Evolutionary conservation across 2,329 filamentous ascomycete genomes (phyloP), one percentile per base, ranked within the genome.

Genomic region (Cytospora piceae): DNA sequence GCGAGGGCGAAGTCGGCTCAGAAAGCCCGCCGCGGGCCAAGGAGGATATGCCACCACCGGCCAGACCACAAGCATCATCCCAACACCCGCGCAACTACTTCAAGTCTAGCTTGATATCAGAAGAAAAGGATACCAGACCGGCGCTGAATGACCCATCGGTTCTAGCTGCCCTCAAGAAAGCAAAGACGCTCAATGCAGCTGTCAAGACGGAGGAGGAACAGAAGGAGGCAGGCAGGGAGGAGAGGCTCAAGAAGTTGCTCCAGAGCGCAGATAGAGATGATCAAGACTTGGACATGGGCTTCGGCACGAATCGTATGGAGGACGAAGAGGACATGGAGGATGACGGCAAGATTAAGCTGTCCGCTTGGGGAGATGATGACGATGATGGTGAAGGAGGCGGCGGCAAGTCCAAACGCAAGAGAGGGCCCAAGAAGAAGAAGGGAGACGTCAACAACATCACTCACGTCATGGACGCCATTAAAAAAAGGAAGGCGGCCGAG

Each of bases 231-330:
- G 80, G 77, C 71, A 86, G 88, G 68, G 85, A 90, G 68, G 88
- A 88, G 58, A 88, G 90, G 9, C 86, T 89, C 60, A 90, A 87
- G 75, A 90, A 86, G 70, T 90, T 97, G 81, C 81, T 97, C 7
- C 82, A 89, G 71, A 84, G 84, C 67, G 87, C 88, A 63, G 90
- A 91, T 70, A 86, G 94, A 57, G 94, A 98, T 74, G 87, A 93
- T 57, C 89, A 94, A 65, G 94, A 99, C 77, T 85, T 99, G 79
- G 95, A 99, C 73, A 87, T 98, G 82, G 94, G 94, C 67, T 98
- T 99, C 73, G 95, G 95, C 39, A 92, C 89, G 24, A 95, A 90
- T 73, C 85, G 94, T 32, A 90, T 92, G 72, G 93, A 92, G 62
- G 95, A 97, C 73, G 93, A 94, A 58, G 94, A 94, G 67, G 94